Conservation (phyloP, 1,284 basidiomycete species). For the Ganoderma boninense region DNA sequence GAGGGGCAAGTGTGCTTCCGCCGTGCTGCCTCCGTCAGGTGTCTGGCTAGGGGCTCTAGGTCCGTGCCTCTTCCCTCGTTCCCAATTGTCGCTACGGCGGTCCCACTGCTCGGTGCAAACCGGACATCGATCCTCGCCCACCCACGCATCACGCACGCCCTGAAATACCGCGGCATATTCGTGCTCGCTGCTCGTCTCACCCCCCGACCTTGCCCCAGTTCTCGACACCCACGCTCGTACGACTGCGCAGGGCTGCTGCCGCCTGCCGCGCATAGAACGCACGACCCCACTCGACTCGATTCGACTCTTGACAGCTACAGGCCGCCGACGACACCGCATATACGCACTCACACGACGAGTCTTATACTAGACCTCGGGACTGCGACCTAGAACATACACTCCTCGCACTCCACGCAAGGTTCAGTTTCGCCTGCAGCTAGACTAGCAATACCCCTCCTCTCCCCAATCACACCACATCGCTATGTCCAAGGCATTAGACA, state of each 20-base stretch:
- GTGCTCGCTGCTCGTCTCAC: not conserved
- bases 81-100: constrained; percentile 11
- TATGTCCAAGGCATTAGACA: constrained; percentile 31
- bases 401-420: not conserved
- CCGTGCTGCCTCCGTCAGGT: constrained; percentile 21
- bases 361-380: constrained; percentile 12
- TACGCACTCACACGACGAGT: not conserved
- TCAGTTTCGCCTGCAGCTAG: constrained; percentile 1
- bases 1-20: constrained; percentile 15
- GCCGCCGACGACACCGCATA: not conserved
- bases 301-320: too few relatives aligned
- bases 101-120: constrained; percentile 28
- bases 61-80: constrained; percentile 20
- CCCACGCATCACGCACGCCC: constrained; percentile 3
- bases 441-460: constrained; percentile 14
- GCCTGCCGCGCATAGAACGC: constrained; percentile 9
- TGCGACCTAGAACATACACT: constrained; percentile 18
- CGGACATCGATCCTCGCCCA: constrained; percentile 17
- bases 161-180: constrained; percentile 29
- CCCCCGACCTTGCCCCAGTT: not conserved
- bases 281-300: not conserved
- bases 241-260: constrained; percentile 4
- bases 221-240: constrained; percentile 21
- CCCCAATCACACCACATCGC: not conserved
- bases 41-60: constrained; percentile 17